A percentile compares a stretch with the other conserved stretches of the same genome.
Conservation (phyloP, 805 yeast genomes). For the Myxozyma nipponensis region DNA sequence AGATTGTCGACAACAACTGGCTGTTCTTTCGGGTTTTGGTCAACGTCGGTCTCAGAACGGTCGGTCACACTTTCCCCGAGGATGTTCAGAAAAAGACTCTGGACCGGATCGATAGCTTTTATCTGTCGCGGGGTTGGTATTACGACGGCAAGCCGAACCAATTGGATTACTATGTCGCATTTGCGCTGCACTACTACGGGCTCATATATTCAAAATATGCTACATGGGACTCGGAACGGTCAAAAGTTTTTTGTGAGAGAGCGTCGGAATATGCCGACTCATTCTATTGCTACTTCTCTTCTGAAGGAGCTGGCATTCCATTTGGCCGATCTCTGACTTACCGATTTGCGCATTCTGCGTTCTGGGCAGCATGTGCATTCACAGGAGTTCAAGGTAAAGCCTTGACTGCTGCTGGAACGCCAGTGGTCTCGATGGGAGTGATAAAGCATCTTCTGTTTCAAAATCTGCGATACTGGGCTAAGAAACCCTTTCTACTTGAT, state of each 20-base stretch:
- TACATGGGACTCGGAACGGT: slow-evolving; percentile 15
- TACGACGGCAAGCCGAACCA: slow-evolving; percentile 33
- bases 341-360: slow-evolving; percentile 30
- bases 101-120: slow-evolving; percentile 31
- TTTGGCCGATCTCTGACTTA: slow-evolving; percentile 32
- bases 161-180: slow-evolving; percentile 37
- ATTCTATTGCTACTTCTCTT: slow-evolving; percentile 31
- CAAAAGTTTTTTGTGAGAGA: slow-evolving; percentile 27
- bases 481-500: slow-evolving; percentile 30
- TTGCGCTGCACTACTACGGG: slow-evolving; percentile 37
- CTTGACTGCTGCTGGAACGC: slow-evolving; percentile 26
- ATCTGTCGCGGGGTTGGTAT: slow-evolving; percentile 37
- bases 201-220: slow-evolving; percentile 30
- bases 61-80: slow-evolving; percentile 28
- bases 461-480: slow-evolving; percentile 31
- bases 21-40: slow-evolving; percentile 35
- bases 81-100: slow-evolving; percentile 25
- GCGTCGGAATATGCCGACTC: slow-evolving; percentile 32
- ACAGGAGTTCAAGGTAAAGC: slow-evolving; percentile 14
- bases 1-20: slow-evolving; percentile 33
- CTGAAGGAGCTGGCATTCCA: slow-evolving; percentile 31
- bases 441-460: slow-evolving; percentile 29
- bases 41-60: slow-evolving; percentile 32
- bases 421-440: slow-evolving; percentile 26
- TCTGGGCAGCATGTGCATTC: slow-evolving; percentile 32